Evolutionary conservation across 2,329 filamentous ascomycete species (phyloP).

Genomic region (Septoria petroselini): DNA sequence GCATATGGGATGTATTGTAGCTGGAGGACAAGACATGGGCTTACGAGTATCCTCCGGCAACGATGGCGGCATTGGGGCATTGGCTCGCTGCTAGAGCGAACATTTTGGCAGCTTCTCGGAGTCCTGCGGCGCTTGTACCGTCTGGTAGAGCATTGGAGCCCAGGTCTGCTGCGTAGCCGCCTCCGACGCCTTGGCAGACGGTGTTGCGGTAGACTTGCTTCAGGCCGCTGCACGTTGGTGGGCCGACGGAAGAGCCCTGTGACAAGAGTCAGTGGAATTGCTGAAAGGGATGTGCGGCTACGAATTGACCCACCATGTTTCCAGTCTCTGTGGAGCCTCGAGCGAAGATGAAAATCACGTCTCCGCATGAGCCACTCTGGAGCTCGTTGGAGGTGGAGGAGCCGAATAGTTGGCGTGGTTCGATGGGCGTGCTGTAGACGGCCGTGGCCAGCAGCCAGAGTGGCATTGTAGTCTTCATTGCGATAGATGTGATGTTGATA

Average conservation of each 20-base stretch:
- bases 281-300: not conserved
- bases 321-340: conserved; percentile 55
- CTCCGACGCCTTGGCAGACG: conserved; percentile 33
- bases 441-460: conserved; percentile 19
- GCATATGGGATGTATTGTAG: conserved; percentile 6
- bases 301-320: conserved; percentile 45
- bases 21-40: not conserved
- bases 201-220: conserved; percentile 23
- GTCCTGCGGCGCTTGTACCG: conserved; percentile 26
- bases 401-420: conserved; percentile 12
- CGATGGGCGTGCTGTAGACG: conserved; percentile 11
- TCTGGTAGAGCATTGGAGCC: conserved; percentile 26
- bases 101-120: conserved; percentile 27
- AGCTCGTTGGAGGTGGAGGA: conserved; percentile 28
- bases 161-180: conserved; percentile 26
- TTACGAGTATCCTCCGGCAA: conserved; percentile 32
- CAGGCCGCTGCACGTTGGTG: conserved; percentile 31
- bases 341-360: conserved; percentile 56
- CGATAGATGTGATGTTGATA: not conserved
- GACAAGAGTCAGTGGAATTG: not conserved
- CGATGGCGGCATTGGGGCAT: conserved; percentile 32
- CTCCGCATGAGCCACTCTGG: conserved; percentile 40
- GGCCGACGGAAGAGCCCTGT: conserved; percentile 28
- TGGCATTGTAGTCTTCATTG: conserved; percentile 13
- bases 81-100: conserved; percentile 29